Percentiles rank a stretch among this genome's conserved stretches.
These are phyloP conservation scores for Melastoma malabathricum DNA, from an alignment of 345 rosid genomes.

Conservation along the genomic window DNA sequence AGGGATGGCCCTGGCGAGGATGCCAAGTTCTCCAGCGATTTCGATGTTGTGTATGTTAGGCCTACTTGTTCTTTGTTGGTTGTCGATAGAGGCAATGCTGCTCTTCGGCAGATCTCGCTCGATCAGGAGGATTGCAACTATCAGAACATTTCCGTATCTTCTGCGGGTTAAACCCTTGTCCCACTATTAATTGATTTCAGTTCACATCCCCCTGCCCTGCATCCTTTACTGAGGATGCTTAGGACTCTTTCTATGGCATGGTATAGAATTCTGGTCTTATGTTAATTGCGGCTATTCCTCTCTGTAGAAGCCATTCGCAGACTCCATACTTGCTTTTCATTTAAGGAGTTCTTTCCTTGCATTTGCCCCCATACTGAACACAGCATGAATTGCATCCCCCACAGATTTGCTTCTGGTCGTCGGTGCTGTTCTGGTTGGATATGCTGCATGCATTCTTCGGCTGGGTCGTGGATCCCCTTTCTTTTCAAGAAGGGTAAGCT, in stretches of 20 bases:
- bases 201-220: too few species aligned
- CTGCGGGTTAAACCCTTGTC: conserved; percentile 31
- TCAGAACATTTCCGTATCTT: conserved; percentile 54
- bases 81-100: conserved; percentile 94
- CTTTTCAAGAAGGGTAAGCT: conserved; percentile 36
- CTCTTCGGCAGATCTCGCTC: conserved; percentile 89
- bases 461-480: conserved; percentile 61
- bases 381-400: background rate
- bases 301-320: too few species aligned
- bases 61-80: conserved; percentile 87
- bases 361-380: too few species aligned
- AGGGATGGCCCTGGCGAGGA: conserved; percentile 99
- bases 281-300: too few species aligned
- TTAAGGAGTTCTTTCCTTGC: too few species aligned
- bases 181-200: background rate
- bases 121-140: conserved; percentile 81
- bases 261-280: too few species aligned
- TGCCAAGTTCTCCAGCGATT: conserved; percentile 90
- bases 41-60: conserved; percentile 75
- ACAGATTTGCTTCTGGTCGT: conserved; percentile 76
- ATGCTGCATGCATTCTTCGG: conserved; percentile 63
- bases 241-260: too few species aligned
- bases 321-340: too few species aligned
- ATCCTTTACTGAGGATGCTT: too few species aligned
- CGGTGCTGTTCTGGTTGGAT: conserved; percentile 68